Conservation (phyloP, 768 basidiomycete species). For the Cubamyces lactineus region DNA sequence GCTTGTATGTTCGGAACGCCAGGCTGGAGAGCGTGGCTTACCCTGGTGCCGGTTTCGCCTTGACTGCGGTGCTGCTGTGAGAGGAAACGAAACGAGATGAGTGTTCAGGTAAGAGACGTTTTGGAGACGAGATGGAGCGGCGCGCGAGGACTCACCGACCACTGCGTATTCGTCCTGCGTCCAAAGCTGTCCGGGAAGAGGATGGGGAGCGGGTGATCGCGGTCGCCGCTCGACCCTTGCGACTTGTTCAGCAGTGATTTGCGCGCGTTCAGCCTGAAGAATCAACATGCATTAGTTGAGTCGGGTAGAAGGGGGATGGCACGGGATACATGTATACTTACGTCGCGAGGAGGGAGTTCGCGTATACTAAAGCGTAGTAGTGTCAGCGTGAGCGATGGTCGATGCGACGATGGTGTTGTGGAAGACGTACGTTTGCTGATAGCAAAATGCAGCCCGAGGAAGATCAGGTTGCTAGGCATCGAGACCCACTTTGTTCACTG, state of each 20-base stretch:
- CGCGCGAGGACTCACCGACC: slow-evolving; percentile 18
- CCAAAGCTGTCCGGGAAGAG: slow-evolving; percentile 22
- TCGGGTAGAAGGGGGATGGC: too few relatives aligned
- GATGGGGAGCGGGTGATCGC: slow-evolving; percentile 27
- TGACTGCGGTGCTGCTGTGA: slow-evolving; percentile 1
- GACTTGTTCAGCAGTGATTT: slow-evolving; percentile 23
- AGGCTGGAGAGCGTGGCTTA: not conserved
- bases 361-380: slow-evolving; percentile 27
- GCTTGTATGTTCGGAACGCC: too few relatives aligned
- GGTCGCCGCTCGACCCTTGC: slow-evolving; percentile 21
- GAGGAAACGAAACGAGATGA: not conserved
- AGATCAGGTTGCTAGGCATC: slow-evolving; percentile 32
- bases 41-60: slow-evolving; percentile 12
- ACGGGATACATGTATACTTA: slow-evolving; percentile 4
- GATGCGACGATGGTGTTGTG: not conserved
- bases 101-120: not conserved
- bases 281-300: not conserved
- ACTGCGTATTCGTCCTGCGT: slow-evolving; percentile 10
- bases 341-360: slow-evolving; percentile 35
- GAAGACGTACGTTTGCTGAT: slow-evolving; percentile 33
- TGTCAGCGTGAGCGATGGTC: too few relatives aligned
- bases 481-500: slow-evolving; percentile 26
- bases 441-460: slow-evolving; percentile 33
- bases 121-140: not conserved
- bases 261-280: slow-evolving; percentile 25